Evolutionary conservation across 169 alveolate species (phyloP).

Genomic region (Blepharisma undulans): DNA sequence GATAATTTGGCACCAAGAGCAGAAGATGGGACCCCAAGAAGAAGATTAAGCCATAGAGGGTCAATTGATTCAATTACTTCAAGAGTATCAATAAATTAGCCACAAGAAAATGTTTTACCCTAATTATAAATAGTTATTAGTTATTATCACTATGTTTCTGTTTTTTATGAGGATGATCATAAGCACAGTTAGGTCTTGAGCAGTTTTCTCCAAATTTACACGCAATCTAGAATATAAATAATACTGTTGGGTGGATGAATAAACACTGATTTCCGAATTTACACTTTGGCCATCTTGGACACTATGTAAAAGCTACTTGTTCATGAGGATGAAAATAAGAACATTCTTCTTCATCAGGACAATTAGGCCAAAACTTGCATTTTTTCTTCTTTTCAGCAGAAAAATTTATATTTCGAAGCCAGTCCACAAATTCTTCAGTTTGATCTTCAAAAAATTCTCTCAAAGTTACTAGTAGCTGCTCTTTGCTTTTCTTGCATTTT

Average conservation of each 20-base stretch:
- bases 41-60: not conserved
- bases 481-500: not conserved
- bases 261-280: constrained; percentile 46
- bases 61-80: not conserved
- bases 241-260: constrained; percentile 45
- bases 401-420: not conserved
- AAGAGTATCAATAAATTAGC: not conserved
- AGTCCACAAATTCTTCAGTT: not conserved
- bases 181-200: constrained; percentile 38
- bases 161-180: constrained; percentile 30
- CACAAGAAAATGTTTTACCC: not conserved
- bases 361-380: constrained; percentile 48
- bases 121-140: not conserved
- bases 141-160: not conserved
- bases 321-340: constrained; percentile 50
- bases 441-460: not conserved
- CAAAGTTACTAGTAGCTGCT: not conserved
- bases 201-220: constrained; percentile 48
- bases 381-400: constrained; percentile 17
- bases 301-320: not conserved
- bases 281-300: constrained; percentile 53
- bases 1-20: not conserved
- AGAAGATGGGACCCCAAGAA: not conserved
- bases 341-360: constrained; percentile 48
- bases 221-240: constrained; percentile 27